Base-by-base conservation (phyloP, 2,329 filamentous ascomycete species). In the Lecanicillium sp. region DNA sequence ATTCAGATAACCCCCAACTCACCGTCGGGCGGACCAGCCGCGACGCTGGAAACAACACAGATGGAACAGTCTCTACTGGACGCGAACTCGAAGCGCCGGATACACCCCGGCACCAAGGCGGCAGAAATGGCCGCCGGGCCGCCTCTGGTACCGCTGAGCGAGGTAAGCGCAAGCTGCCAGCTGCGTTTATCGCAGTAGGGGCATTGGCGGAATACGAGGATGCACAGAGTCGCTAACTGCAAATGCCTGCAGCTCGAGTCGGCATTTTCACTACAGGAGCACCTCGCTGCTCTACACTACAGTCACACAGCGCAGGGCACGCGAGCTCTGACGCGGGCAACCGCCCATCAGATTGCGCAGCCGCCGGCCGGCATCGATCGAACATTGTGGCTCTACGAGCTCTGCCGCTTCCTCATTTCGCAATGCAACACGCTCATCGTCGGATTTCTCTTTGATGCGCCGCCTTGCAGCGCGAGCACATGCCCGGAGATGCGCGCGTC, bases 401-500 rank as follows among this genome's bases (percentile, higher is more conserved):
- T 98, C 42, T 96, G 90, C 61, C 90, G 93, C 52, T 95, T 97
- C 65, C 82, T 98, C 51, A 94, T 91, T 45, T 86, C 91, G 56
- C 90, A 96, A 68, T 91, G 89, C 64, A 98, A 98, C 71, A 83
- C 84, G 54, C 79, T 98, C 48, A 87, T 97, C 56, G 83, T 95
- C 51, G 89, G 88, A 54, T 91, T 98, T 60, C 89, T 98, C 59
- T 87, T 90, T 63, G 93, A 97, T 67, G 78, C 76, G 36, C 91
- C 91, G 6, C 85, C 91, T 3, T 98, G 93, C 70, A 95, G 89
- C 51, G 80, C 87, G 12, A 75, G 77, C 54, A 96, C 93, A 2
- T 98, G 93, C 61, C 90, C 90, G 26, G 93, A 98, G 69, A 98
- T 98, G 93, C 90, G 93, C 62, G 93, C 93, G 2, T 93, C 87